phyloP scores from a whole-genome alignment of 176 grass and related monocot genomes.

The Cocos nucifera region DNA sequence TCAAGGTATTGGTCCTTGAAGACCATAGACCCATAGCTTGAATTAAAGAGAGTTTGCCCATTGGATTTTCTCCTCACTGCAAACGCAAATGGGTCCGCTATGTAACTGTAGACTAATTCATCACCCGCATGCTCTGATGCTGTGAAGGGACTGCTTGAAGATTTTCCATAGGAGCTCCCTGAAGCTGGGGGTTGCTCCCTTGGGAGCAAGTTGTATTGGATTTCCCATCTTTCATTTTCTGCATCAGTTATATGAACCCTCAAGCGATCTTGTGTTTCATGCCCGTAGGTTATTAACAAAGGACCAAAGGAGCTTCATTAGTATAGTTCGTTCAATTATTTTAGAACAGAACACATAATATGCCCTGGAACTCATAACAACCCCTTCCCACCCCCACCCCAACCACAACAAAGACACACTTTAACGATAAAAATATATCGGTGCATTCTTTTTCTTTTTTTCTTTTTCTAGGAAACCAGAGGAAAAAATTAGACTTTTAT shows the following conservation, averaged over 20 bases:
- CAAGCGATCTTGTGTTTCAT: conserved; percentile 66
- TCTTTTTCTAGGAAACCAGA: too few relatives aligned
- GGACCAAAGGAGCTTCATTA: too few relatives aligned
- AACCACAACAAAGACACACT: too few relatives aligned
- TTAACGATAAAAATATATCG: too few relatives aligned
- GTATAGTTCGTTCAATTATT: not conserved
- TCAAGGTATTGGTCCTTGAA: conserved; percentile 98
- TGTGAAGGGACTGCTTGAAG: conserved; percentile 24
- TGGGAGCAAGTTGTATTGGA: conserved; percentile 77
- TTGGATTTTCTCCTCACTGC: conserved; percentile 50
- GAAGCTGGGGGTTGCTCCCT: conserved; percentile 36
- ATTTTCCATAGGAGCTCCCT: not conserved
- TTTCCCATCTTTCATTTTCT: conserved; percentile 73
- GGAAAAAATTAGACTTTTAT: too few relatives aligned
- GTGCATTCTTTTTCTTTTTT: too few relatives aligned
- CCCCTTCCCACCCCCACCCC: too few relatives aligned
- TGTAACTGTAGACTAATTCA: conserved; percentile 59
- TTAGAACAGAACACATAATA: too few relatives aligned
- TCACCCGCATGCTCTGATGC: conserved; percentile 41
- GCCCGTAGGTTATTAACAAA: conserved; percentile 34
- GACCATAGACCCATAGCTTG: conserved; percentile 42
- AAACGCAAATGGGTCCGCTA: conserved; percentile 63
- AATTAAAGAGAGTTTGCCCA: conserved; percentile 64
- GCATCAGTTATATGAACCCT: conserved; percentile 84
- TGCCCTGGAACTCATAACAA: too few relatives aligned